Base-by-base conservation (phyloP, 2,329 filamentous ascomycete genomes). In the Neophaeococcomyces aloes region DNA sequence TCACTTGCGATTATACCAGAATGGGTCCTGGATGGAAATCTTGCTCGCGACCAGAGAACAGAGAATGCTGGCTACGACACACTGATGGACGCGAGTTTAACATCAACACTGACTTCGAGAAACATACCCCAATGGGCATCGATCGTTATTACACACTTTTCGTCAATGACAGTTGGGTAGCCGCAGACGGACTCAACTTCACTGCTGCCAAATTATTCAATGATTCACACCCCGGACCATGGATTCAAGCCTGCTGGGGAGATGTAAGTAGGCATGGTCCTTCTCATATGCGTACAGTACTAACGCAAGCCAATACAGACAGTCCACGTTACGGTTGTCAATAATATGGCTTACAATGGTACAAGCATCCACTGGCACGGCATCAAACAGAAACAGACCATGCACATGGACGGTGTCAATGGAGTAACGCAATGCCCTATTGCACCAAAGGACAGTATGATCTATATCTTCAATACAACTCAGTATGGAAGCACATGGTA, bases 341-440 rank as follows among this genome's bases (percentile, higher is more conserved):
- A 79, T 56, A 53, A 64, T 42, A 42, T 67, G 59, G 60, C 61
- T 10, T 56, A 66, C 46, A 79, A 81, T 48, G 75, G 76, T 25
- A 79, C 75, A 4, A 67, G 66, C 8, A 71, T 80, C 14, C 77
- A 81, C 54, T 81, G 69, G 60, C 77, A 81, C 53, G 78, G 76
- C 21, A 63, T 81, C 21, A 68, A 72, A 3, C 75, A 80, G 54
- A 65, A 69, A 46, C 61, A 67, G 51, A 72, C 65, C 34, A 71
- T 68, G 49, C 60, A 70, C 43, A 62, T 70, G 37, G 76, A 80
- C 49, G 78, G 78, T 34, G 74, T 78, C 2, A 61, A 60, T 23
- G 67, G 66, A 23, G 53, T 72, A 14, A 72, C 67, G 0, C 65
- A 73, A 49, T 74, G 71, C 42, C 70, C 72, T 0, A 62, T 68